These are phyloP conservation scores for Cryphonectria carpinicola DNA, from an alignment of 2,329 filamentous ascomycete genomes.

Conservation along the genomic window DNA sequence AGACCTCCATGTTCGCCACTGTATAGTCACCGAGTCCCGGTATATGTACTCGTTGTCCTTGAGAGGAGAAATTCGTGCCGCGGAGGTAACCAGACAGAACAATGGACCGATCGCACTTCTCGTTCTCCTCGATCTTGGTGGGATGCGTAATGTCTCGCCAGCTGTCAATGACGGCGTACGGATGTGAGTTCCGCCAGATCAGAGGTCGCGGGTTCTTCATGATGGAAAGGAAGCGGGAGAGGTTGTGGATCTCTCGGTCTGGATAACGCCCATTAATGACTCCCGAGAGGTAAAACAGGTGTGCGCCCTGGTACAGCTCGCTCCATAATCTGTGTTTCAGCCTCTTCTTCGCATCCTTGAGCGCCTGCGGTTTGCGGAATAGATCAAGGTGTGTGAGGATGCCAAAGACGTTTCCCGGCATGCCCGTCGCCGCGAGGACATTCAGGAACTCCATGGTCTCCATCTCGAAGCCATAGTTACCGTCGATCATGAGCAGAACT, in stretches of 20 bases:
- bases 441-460: slow-evolving; percentile 99
- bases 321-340: slow-evolving; percentile 96
- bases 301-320: slow-evolving; percentile 94
- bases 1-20: slow-evolving; percentile 78
- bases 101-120: slow-evolving; percentile 87
- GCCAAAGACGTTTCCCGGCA: slow-evolving; percentile 98
- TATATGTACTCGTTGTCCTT: slow-evolving; percentile 86
- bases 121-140: slow-evolving; percentile 83
- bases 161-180: slow-evolving; percentile 90
- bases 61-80: slow-evolving; percentile 88
- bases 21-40: slow-evolving; percentile 90
- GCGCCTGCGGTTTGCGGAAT: slow-evolving; percentile 88
- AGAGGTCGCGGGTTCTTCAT: slow-evolving; percentile 99
- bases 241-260: slow-evolving; percentile 92
- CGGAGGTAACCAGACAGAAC: slow-evolving; percentile 92
- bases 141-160: slow-evolving; percentile 96
- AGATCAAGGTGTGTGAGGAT: slow-evolving; percentile 95
- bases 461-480: slow-evolving; percentile 99
- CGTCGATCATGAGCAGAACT: slow-evolving; percentile 96
- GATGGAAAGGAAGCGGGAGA: slow-evolving; percentile 92
- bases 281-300: slow-evolving; percentile 94
- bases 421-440: slow-evolving; percentile 87
- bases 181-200: slow-evolving; percentile 94
- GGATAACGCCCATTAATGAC: slow-evolving; percentile 97
- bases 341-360: slow-evolving; percentile 94